These are phyloP conservation scores for Solanum chaucha DNA, from an alignment of 257 asterid genomes.

Conservation along the genomic window DNA sequence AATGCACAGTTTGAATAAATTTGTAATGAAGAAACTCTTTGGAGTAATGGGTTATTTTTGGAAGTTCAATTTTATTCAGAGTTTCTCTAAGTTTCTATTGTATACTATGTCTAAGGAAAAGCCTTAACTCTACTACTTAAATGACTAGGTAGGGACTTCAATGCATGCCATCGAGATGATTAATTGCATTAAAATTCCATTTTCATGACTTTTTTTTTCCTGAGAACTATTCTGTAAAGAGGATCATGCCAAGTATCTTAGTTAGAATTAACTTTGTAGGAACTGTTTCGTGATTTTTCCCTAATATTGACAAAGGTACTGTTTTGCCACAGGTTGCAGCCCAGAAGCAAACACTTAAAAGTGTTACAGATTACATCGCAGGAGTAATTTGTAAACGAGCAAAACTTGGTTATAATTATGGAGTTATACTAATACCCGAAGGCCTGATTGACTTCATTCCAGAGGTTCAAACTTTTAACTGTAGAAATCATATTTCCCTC, in stretches of 20 bases:
- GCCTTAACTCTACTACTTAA: background rate
- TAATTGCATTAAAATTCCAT: background rate
- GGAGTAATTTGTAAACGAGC: conserved; percentile 87
- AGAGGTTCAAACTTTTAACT: conserved; percentile 38
- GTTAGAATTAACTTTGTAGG: background rate
- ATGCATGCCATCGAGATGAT: background rate
- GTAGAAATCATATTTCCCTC: background rate
- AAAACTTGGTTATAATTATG: conserved; percentile 78
- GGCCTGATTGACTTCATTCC: conserved; percentile 98
- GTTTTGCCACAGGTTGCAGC: conserved; percentile 62
- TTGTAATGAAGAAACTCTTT: background rate
- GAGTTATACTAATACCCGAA: conserved; percentile 96
- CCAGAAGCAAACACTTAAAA: conserved; percentile 78
- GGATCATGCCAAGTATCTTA: background rate
- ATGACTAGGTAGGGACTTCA: background rate
- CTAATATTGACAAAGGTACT: background rate
- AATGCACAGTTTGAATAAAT: background rate
- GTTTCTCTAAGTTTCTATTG: background rate
- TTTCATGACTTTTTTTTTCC: background rate
- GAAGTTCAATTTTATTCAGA: background rate
- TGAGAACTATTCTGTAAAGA: background rate
- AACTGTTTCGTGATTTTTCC: background rate
- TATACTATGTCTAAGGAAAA: background rate
- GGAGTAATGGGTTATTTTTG: background rate
- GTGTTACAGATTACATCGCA: conserved; percentile 74